phyloP scores from a whole-genome alignment of 2,329 filamentous ascomycete genomes.

The Cordyceps cateniannulata region DNA sequence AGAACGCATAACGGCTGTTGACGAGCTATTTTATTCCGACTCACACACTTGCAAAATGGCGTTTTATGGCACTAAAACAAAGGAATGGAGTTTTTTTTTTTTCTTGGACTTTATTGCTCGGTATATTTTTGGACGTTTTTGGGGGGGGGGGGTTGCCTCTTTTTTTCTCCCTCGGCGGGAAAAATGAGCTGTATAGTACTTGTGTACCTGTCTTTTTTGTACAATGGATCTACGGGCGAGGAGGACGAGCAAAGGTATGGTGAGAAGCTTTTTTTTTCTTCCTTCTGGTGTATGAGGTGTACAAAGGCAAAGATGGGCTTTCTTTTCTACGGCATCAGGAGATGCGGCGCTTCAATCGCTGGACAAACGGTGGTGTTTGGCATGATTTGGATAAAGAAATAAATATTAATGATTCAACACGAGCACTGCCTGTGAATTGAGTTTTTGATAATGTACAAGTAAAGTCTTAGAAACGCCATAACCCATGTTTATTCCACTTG shows the following conservation, averaged over 20 bases:
- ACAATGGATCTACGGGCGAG: background rate
- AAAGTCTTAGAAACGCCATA: too few species aligned
- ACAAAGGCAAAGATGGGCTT: conserved; percentile 4
- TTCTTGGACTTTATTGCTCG: background rate
- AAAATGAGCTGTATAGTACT: conserved; percentile 3
- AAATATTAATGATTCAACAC: background rate
- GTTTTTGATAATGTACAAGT: background rate
- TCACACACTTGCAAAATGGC: conserved; percentile 4
- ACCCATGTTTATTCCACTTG: too few species aligned
- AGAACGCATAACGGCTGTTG: background rate
- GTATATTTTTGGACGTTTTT: conserved; percentile 1
- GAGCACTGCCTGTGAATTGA: background rate
- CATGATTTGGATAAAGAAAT: conserved; percentile 10
- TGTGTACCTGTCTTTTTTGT: conserved; percentile 1
- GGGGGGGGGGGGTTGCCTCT: background rate
- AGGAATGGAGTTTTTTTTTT: conserved; percentile 2
- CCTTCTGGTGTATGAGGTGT: conserved; percentile 7
- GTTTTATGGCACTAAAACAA: conserved; percentile 5
- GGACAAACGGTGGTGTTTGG: conserved; percentile 1
- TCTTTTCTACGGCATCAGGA: conserved; percentile 2
- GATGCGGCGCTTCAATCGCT: conserved; percentile 7
- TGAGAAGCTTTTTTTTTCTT: background rate
- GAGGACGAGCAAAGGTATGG: background rate
- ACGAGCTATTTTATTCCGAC: background rate
- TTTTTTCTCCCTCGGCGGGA: background rate